Conservation (phyloP, 805 yeast genomes). For the Saccharomycopsis capsularis region DNA sequence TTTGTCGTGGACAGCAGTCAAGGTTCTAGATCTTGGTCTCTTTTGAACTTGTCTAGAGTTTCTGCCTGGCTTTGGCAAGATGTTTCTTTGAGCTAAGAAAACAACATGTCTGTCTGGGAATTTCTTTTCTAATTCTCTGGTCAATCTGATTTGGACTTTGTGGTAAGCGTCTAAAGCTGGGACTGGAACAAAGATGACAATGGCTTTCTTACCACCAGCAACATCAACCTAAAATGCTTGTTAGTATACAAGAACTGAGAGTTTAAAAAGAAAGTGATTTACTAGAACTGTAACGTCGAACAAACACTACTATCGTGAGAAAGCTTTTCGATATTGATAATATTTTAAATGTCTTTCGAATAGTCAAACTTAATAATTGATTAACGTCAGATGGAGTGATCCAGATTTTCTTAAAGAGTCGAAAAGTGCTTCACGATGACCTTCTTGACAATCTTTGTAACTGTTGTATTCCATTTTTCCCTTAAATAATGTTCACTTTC, state of each 20-base stretch:
- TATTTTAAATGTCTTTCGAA: too few species aligned
- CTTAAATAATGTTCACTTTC: too few species aligned
- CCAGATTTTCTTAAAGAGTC: too few species aligned
- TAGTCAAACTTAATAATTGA: too few species aligned
- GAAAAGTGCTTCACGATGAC: too few species aligned
- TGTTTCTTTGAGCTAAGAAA: slow-evolving; percentile 99
- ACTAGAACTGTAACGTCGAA: too few species aligned
- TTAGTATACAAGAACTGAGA: slow-evolving; percentile 20
- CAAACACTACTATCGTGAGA: too few species aligned
- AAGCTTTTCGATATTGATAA: background rate
- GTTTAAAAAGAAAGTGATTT: too few species aligned
- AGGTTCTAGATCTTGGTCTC: slow-evolving; percentile 99
- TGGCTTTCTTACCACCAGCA: slow-evolving; percentile 97
- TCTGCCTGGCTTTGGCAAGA: slow-evolving; percentile 98
- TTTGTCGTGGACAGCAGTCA: slow-evolving; percentile 97
- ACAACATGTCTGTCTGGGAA: slow-evolving; percentile 99
- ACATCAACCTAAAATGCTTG: slow-evolving; percentile 61
- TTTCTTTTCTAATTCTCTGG: slow-evolving; percentile 99
- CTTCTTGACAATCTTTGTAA: too few species aligned
- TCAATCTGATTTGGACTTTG: slow-evolving; percentile 93
- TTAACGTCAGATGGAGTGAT: too few species aligned
- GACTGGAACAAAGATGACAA: slow-evolving; percentile 96
- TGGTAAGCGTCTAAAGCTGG: slow-evolving; percentile 90
- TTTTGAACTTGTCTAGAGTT: slow-evolving; percentile 88
- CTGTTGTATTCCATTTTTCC: too few species aligned